Conservation (phyloP, 805 yeast species). For the Candida adriatica region DNA sequence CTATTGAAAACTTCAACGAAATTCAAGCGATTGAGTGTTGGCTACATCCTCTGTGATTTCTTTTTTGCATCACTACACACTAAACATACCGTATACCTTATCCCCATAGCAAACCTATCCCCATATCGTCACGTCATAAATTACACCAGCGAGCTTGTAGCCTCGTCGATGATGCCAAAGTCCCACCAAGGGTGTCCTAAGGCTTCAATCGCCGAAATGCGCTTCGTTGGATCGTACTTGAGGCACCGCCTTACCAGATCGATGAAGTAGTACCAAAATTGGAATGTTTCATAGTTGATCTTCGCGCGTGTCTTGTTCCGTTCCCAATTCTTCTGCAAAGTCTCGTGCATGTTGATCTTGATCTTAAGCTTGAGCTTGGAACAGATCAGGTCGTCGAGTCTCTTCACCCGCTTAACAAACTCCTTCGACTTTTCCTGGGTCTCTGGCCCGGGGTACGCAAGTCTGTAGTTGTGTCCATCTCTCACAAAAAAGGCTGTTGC, state of each 20-base stretch:
- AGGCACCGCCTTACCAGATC: slow-evolving; percentile 63
- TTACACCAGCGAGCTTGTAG: slow-evolving; percentile 18
- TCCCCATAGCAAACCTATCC: neutral
- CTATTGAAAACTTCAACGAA: no score
- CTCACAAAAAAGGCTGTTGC: slow-evolving; percentile 11
- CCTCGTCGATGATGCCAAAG: slow-evolving; percentile 53
- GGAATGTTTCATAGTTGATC: slow-evolving; percentile 52
- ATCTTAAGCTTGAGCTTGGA: slow-evolving; percentile 25
- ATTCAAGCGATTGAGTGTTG: no score
- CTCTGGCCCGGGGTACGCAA: slow-evolving; percentile 32
- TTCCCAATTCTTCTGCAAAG: slow-evolving; percentile 18
- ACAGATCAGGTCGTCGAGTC: slow-evolving; percentile 39
- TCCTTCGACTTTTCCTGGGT: slow-evolving; percentile 32
- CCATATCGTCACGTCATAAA: slow-evolving; percentile 7
- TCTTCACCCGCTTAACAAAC: slow-evolving; percentile 33
- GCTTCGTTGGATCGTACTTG: slow-evolving; percentile 61
- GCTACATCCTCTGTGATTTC: no score
- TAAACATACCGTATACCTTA: neutral
- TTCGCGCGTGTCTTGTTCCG: slow-evolving; percentile 24
- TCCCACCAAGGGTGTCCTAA: slow-evolving; percentile 79
- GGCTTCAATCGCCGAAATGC: slow-evolving; percentile 73
- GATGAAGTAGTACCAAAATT: slow-evolving; percentile 77
- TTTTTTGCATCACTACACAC: no score
- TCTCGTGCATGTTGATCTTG: slow-evolving; percentile 18
- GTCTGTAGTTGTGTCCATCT: slow-evolving; percentile 9